Percentiles rank a stretch among this genome's conserved stretches.
These are phyloP conservation scores for Naumovozyma castellii DNA, from an alignment of 805 yeast species.

Conservation along the genomic window DNA sequence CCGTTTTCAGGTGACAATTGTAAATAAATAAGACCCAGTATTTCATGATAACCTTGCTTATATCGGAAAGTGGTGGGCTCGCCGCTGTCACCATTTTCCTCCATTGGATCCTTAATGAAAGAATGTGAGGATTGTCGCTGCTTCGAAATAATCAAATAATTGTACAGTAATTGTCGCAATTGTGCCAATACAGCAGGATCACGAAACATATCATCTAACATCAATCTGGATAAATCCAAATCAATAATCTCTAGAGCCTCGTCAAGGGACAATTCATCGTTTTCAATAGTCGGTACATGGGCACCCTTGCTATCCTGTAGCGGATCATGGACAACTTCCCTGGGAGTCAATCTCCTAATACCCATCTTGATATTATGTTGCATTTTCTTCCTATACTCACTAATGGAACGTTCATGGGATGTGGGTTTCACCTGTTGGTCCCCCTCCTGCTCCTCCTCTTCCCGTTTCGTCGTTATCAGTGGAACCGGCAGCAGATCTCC, in stretches of 20 bases:
- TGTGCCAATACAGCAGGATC: constrained; percentile 13
- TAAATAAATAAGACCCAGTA: constrained; percentile 22
- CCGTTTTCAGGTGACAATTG: constrained; percentile 13
- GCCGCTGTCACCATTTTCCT: no score
- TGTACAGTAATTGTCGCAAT: constrained; percentile 21
- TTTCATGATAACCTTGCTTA: constrained; percentile 29
- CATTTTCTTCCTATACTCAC: background rate
- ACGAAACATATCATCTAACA: constrained; percentile 18
- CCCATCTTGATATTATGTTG: constrained; percentile 3
- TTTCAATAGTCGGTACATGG: background rate
- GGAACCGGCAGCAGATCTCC: constrained; percentile 11
- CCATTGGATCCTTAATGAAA: no score
- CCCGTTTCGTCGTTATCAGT: constrained; percentile 8
- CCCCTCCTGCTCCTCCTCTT: constrained; percentile 1
- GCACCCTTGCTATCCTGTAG: constrained; percentile 1
- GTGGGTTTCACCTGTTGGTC: background rate
- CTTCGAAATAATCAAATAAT: constrained; percentile 9
- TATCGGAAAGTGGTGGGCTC: constrained; percentile 10
- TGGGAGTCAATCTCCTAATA: constrained; percentile 21
- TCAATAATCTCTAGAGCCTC: constrained; percentile 25
- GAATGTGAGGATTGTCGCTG: background rate
- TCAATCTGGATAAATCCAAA: constrained; percentile 23
- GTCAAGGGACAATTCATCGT: constrained; percentile 10
- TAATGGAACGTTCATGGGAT: background rate
- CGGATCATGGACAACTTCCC: constrained; percentile 8